These are phyloP conservation scores for Coemansia sp. DNA, from an alignment of 192 early-diverging fungal species.

Conservation along the genomic window DNA sequence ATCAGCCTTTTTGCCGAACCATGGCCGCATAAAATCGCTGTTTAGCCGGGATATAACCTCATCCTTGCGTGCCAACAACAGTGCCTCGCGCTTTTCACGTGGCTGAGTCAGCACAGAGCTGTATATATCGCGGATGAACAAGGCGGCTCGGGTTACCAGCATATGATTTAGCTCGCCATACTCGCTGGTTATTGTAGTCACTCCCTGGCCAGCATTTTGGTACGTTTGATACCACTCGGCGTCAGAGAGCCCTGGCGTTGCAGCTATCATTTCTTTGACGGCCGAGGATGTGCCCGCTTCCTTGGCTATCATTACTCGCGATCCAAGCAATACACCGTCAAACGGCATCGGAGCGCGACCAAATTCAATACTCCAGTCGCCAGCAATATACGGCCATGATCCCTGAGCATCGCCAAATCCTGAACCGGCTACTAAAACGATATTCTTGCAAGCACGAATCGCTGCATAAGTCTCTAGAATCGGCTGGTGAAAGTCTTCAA, in stretches of 20 bases:
- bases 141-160: slow-evolving; percentile 78
- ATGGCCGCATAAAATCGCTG: slow-evolving; percentile 85
- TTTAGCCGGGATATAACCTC: slow-evolving; percentile 90
- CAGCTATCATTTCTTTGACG: slow-evolving; percentile 83
- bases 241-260: slow-evolving; percentile 75
- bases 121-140: slow-evolving; percentile 77
- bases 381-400: slow-evolving; percentile 85
- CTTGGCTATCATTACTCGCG: slow-evolving; percentile 89
- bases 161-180: slow-evolving; percentile 92
- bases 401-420: slow-evolving; percentile 88
- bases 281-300: slow-evolving; percentile 70
- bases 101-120: slow-evolving; percentile 78
- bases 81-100: slow-evolving; percentile 71
- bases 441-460: slow-evolving; percentile 75
- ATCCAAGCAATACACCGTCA: slow-evolving; percentile 91
- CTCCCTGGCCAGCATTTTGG: slow-evolving; percentile 67
- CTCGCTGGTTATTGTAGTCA: slow-evolving; percentile 85
- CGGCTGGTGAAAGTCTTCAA: slow-evolving; percentile 91
- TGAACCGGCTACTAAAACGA: slow-evolving; percentile 84
- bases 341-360: slow-evolving; percentile 90
- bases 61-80: slow-evolving; percentile 65
- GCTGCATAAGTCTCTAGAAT: slow-evolving; percentile 65
- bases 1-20: slow-evolving; percentile 84
- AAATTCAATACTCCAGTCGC: slow-evolving; percentile 79
- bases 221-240: slow-evolving; percentile 83